Evolutionary conservation across 1,284 basidiomycete species (phyloP), one percentile per base, ranked within the genome.

Genomic region (Phaffia rhodozyma): DNA sequence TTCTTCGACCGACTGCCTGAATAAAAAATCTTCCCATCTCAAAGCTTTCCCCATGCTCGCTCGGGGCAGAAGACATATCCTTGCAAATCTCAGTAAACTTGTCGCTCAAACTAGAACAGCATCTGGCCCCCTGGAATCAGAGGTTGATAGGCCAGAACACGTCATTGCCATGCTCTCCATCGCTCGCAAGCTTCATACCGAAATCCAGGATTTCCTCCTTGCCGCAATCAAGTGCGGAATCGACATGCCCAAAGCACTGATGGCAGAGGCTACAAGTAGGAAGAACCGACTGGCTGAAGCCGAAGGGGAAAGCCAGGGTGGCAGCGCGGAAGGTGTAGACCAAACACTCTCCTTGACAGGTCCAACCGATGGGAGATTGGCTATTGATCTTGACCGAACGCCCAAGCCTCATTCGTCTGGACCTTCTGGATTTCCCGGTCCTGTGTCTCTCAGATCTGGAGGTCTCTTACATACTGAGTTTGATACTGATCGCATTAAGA

Each of bases 51-150:
- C 87, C 0, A 69, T 79, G 1, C 80, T 97, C 29, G 84, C 83
- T 2, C 81, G 84, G 63, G 86, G 91, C 72, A 83, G 93, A 58
- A 89, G 90, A 71, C 81, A 83, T 53, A 86, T 98, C 61, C 78
- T 97, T 34, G 83, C 86, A 0, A 84, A 87, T 65, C 80, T 98
- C 38, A 89, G 89, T 6, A 81, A 83, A 21, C 81, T 98, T 50
- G 93, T 97, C 7, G 82, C 85, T 0, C 86, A 92, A 71, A 85
- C 92, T 9, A 86, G 88, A 70, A 83, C 81, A 67, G 86, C 88
- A 0, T 87, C 88, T 2, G 80, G 65, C 27, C 30, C 68, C 20
- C 20, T 67, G 67, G 55, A 69, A 20, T 53, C 60, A 3, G 83
- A 70, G 2, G 68, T 66, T 16, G 71, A 71, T 16, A 43, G 38